A percentile compares a stretch with the other conserved stretches of the same genome.
phyloP scores from a whole-genome alignment of 2,329 filamentous ascomycete species.

The Colletotrichum somersetense region DNA sequence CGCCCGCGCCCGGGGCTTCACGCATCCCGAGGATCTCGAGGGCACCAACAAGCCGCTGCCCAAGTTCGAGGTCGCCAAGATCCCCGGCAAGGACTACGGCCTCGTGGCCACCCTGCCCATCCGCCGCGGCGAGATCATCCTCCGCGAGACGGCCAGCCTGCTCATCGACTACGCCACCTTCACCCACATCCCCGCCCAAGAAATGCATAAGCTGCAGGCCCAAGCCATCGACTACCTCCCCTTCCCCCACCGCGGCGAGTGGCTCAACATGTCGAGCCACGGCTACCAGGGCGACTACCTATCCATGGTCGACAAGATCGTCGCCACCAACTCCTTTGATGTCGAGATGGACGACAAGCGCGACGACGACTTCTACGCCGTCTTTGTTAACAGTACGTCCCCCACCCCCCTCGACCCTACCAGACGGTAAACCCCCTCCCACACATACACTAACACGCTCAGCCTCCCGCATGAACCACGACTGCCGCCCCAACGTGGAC shows the following conservation, averaged over 20 bases:
- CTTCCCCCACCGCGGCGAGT: conserved; percentile 46
- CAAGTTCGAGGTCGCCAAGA: conserved; percentile 51
- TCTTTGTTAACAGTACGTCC: conserved; percentile 54
- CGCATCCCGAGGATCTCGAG: conserved; percentile 43
- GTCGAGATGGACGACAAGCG: conserved; percentile 49
- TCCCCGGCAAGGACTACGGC: conserved; percentile 61
- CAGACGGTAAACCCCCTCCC: neutral
- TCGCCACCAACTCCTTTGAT: conserved; percentile 56
- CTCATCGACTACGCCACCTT: conserved; percentile 56
- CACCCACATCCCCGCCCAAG: conserved; percentile 45
- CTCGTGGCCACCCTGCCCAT: conserved; percentile 52
- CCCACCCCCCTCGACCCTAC: too few relatives aligned
- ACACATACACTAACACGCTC: conserved; percentile 13
- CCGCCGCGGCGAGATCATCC: conserved; percentile 53
- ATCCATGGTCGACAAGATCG: conserved; percentile 52
- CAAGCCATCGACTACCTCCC: conserved; percentile 50
- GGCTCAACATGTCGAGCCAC: conserved; percentile 56
- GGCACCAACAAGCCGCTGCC: conserved; percentile 44
- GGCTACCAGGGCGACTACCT: conserved; percentile 45
- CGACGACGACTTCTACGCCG: conserved; percentile 51
- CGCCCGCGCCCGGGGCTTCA: conserved; percentile 48
- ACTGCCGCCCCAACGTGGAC: conserved; percentile 60
- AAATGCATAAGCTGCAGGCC: conserved; percentile 50
- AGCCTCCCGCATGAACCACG: conserved; percentile 59
- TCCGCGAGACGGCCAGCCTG: conserved; percentile 54